Base-by-base conservation (phyloP, 495 filamentous ascomycete genomes). In the Cenococcum geophilum region DNA sequence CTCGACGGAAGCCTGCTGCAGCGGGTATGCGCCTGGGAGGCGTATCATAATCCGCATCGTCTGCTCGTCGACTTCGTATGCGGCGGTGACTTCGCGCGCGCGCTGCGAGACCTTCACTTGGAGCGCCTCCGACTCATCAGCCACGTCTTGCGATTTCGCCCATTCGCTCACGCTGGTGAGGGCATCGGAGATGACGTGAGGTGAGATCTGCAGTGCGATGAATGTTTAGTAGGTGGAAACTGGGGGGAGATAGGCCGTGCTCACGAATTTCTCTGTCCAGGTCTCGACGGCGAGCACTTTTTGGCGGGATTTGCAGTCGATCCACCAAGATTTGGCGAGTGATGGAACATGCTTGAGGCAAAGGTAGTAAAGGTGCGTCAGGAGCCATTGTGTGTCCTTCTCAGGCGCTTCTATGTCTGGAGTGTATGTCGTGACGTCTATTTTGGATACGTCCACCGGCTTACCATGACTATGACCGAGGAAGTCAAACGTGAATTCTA, bases 41-140 rank as follows among this genome's bases (percentile, higher is more conserved):
- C 81, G 79, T 63, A 99, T 85, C 34, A 83, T 75, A 32, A 97
- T 91, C 8, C 83, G 80, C 63, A 91, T 87, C 4, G 81, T 81
- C 64, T 91, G 86, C 36, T 97, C 92, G 67, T 99, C 95, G 22
- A 99, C 79, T 11, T 86, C 83, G 67, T 96, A 95, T 21, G 83
- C 82, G 5, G 89, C 92, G 6, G 81, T 84, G 47, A 97, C 82
- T 73, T 97, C 91, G 42, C 81, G 77, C 1, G 85, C 82, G 16
- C 80, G 76, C 27, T 79, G 79, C 25, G 82, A 86, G 11, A 95
- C 82, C 69, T 87, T 91, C 43, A 96, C 78, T 3, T 77, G 73
- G 58, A 97, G 79, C 57, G 88, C 83, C 61, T 89, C 86, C n/a
- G 83, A 81, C 37, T 87, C 84, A 61, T 81, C 80, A 43, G 78